A percentile compares a stretch with the other conserved stretches of the same genome.
Conservation (phyloP, 2,329 filamentous ascomycete genomes). For the Rugonectria rugulosa region DNA sequence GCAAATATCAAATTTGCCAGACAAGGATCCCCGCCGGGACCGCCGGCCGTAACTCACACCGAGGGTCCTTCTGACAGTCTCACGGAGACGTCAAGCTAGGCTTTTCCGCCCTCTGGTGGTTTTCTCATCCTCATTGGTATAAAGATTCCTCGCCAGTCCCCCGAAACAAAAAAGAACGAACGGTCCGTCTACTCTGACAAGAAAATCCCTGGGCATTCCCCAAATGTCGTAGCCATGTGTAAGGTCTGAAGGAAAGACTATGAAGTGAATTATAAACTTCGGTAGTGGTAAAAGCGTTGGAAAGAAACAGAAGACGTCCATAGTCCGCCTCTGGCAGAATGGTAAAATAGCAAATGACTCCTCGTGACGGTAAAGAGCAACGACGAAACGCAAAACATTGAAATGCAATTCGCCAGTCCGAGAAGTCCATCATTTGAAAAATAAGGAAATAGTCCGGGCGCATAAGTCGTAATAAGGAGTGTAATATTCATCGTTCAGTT, state of each 20-base stretch:
- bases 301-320: constrained; percentile 30
- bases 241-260: constrained; percentile 48
- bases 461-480: constrained; percentile 47
- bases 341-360: constrained; percentile 34
- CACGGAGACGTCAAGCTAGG: constrained; percentile 34
- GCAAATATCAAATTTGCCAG: constrained; percentile 43
- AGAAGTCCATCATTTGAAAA: constrained; percentile 46
- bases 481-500: constrained; percentile 28
- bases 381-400: constrained; percentile 38
- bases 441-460: constrained; percentile 42
- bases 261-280: constrained; percentile 51
- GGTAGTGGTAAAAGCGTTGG: constrained; percentile 35
- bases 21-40: constrained; percentile 38
- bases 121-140: constrained; percentile 42
- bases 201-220: constrained; percentile 35
- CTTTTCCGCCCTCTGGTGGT: constrained; percentile 29
- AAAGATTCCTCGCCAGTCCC: constrained; percentile 39
- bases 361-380: constrained; percentile 34
- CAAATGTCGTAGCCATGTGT: constrained; percentile 42
- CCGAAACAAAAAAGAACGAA: constrained; percentile 29
- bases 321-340: constrained; percentile 34
- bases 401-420: constrained; percentile 45
- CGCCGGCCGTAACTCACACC: constrained; percentile 37
- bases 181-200: constrained; percentile 40
- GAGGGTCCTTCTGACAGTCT: constrained; percentile 32